Base-by-base conservation (phyloP, 169 alveolate species). In the Gregarina niphandrodes region DNA sequence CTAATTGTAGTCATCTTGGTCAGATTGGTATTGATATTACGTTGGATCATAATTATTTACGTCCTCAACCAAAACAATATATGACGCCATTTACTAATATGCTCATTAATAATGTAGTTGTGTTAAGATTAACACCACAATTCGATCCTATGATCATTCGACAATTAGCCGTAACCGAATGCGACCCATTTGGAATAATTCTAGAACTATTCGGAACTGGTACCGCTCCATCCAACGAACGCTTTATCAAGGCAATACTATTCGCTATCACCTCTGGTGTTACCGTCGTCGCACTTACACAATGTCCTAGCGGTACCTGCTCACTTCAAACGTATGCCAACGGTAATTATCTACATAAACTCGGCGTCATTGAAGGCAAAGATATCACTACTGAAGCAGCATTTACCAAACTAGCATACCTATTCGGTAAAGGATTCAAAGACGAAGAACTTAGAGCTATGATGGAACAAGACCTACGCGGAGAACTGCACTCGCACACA, bases 181-280 rank as follows among this genome's bases (percentile, higher is more conserved):
- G 4, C 30, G 30, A 0, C 19, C 61, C 53, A 22, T 45, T 21
- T 40, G 60, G 39, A 21, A 50, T 37, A 31, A 42, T 56, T 70
- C 72, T 9, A 58, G 64, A 2, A 67, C 70, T 21, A 49, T 70
- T 66, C 41, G 86, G 86, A 16, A 50, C 75, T 46, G 91, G 86
- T 7, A 75, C 75, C 21, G 61, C 77, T 7, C 84, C 85, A 12
- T 19, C 42, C 7, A 46, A 49, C n/a, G n/a, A n/a, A n/a, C n/a
- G n/a, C n/a, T n/a, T n/a, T n/a, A n/a, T n/a, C n/a, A n/a, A n/a
- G n/a, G n/a, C n/a, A n/a, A n/a, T n/a, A n/a, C n/a, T n/a, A n/a
- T n/a, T 21, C 4, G 80, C 80, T 0, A 50, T 61, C 15, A 64
- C 60, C 11, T 49, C 55, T 49, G 79, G 84, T 19, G 53, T 67